Evolutionary conservation across 306 rosid genomes (phyloP).

Genomic region (Lathyrus aphaca): DNA sequence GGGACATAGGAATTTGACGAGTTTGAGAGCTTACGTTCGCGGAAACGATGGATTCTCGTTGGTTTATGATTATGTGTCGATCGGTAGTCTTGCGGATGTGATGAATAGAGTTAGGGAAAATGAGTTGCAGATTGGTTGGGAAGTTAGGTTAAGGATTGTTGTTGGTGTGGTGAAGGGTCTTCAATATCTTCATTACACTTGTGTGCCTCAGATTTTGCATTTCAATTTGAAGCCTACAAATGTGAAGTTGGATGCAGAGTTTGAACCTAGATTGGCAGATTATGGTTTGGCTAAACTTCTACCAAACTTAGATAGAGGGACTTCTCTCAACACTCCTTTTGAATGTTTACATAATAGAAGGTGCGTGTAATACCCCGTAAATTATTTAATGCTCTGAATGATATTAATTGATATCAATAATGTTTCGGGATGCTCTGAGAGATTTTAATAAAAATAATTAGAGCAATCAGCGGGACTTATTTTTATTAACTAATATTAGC

Average conservation of each 20-base stretch:
- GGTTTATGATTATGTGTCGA: constrained; percentile 84
- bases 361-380: too few species aligned
- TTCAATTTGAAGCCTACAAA: constrained; percentile 82
- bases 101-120: constrained; percentile 75
- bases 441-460: too few species aligned
- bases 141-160: constrained; percentile 81
- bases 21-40: constrained; percentile 88
- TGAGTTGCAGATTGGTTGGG: constrained; percentile 78
- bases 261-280: constrained; percentile 88
- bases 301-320: constrained; percentile 56
- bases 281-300: constrained; percentile 76
- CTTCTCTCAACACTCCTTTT: constrained; percentile 67
- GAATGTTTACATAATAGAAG: constrained; percentile 78
- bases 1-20: constrained; percentile 89
- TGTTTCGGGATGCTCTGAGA: too few species aligned
- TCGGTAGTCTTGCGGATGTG: constrained; percentile 81
- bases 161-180: constrained; percentile 95
- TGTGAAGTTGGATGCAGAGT: constrained; percentile 85
- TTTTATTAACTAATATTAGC: too few species aligned
- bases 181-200: constrained; percentile 84
- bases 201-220: constrained; percentile 83
- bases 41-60: constrained; percentile 68
- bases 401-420: too few species aligned
- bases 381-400: too few species aligned
- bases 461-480: too few species aligned